These are phyloP conservation scores for Podospora sp. DNA, from an alignment of 495 filamentous ascomycete species.

Conservation along the genomic window DNA sequence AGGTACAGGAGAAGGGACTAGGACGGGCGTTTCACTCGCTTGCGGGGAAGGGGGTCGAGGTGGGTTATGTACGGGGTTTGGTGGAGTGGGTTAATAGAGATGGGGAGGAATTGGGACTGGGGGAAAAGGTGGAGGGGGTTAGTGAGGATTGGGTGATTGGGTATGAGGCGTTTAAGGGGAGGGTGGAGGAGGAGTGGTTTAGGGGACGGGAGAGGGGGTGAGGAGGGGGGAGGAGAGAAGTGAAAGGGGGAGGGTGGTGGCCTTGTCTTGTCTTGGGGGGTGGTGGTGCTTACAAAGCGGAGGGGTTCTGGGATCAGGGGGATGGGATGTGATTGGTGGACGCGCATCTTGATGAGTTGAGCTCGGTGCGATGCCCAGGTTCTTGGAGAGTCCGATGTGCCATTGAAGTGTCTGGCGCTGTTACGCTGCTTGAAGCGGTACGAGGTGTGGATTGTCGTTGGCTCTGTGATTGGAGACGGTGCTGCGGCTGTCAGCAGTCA, in stretches of 20 bases:
- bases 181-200: conserved; percentile 22
- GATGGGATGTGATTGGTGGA: no score
- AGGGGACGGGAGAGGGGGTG: background rate
- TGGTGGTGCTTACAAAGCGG: no score
- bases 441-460: no score
- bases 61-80: conserved; percentile 58
- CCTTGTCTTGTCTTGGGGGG: no score
- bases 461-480: no score
- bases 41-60: conserved; percentile 48
- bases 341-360: no score
- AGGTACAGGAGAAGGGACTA: conserved; percentile 46
- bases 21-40: conserved; percentile 60
- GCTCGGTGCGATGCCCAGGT: no score
- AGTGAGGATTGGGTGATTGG: conserved; percentile 43
- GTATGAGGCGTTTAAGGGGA: conserved; percentile 26
- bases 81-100: conserved; percentile 56
- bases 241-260: background rate
- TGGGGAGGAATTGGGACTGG: conserved; percentile 32
- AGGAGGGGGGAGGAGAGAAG: background rate
- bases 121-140: conserved; percentile 47
- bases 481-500: no score
- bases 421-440: no score
- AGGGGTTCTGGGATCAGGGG: no score
- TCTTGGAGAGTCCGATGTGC: no score
- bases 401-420: no score